phyloP scores from a whole-genome alignment of 2,329 filamentous ascomycete species.

The Conoideocrella luteorostrata region DNA sequence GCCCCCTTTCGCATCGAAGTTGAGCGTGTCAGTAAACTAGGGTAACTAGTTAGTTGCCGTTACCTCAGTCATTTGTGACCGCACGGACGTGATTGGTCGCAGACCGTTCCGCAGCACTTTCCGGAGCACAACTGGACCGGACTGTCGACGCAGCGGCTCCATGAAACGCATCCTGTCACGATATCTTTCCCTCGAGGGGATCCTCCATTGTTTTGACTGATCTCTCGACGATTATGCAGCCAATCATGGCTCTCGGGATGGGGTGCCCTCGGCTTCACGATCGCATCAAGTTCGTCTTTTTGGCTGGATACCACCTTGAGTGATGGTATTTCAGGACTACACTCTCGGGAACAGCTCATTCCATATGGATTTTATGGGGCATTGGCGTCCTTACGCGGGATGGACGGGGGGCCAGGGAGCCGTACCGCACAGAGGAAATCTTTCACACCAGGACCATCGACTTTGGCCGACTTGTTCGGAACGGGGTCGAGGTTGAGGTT shows the following conservation, averaged over 20 bases:
- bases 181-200: background rate
- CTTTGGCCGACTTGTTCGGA: background rate
- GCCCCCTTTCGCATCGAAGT: too few relatives aligned
- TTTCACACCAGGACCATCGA: too few relatives aligned
- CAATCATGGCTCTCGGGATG: background rate
- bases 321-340: background rate
- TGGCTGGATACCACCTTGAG: too few relatives aligned
- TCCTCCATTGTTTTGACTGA: background rate
- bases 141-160: background rate
- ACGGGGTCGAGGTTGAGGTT: background rate
- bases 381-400: background rate
- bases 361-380: background rate
- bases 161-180: constrained; percentile 5
- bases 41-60: too few relatives aligned
- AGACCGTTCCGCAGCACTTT: background rate
- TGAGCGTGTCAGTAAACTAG: too few relatives aligned
- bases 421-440: too few relatives aligned
- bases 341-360: background rate
- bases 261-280: background rate
- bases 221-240: background rate
- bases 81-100: background rate
- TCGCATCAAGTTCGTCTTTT: background rate
- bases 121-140: too few relatives aligned
- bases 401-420: too few relatives aligned
- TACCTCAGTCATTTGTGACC: too few relatives aligned